Evolutionary conservation across 306 rosid genomes (phyloP).

Genomic region (Castanopsis chinensis): DNA sequence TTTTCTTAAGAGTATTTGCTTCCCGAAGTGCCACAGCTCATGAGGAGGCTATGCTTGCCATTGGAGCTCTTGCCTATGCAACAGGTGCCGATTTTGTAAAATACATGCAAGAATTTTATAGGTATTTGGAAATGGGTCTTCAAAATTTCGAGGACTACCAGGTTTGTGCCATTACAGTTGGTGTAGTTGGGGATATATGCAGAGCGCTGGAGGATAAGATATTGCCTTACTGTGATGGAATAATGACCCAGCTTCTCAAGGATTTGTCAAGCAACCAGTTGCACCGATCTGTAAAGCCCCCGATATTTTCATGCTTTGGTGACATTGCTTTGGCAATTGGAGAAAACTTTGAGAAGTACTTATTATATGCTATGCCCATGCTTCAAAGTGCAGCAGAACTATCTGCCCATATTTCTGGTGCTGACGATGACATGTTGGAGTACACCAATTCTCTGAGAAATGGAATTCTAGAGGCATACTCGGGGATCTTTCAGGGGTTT

Average conservation of each 20-base stretch:
- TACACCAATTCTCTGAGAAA: constrained; percentile 90
- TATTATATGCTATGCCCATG: constrained; percentile 94
- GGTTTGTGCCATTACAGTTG: constrained; percentile 93
- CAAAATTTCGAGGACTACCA: constrained; percentile 96
- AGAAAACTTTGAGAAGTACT: constrained; percentile 87
- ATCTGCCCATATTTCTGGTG: constrained; percentile 65
- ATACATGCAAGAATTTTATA: constrained; percentile 78
- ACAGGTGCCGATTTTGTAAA: constrained; percentile 72
- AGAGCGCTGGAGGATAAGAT: constrained; percentile 88
- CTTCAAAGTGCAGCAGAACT: constrained; percentile 97
- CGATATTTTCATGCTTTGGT: constrained; percentile 92
- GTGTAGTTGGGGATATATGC: constrained; percentile 90
- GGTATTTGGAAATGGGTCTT: constrained; percentile 87
- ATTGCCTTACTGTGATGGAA: constrained; percentile 85
- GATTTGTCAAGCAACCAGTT: constrained; percentile 86
- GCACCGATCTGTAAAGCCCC: constrained; percentile 96
- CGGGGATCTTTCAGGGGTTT: constrained; percentile 93
- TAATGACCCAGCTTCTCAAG: constrained; percentile 92
- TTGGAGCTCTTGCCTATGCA: constrained; percentile 94
- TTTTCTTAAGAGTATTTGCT: constrained; percentile 83
- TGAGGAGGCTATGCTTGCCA: constrained; percentile 98
- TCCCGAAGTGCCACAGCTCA: constrained; percentile 94
- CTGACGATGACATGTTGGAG: constrained; percentile 86
- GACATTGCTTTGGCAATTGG: constrained; percentile 96
- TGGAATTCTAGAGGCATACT: constrained; percentile 91